These are phyloP conservation scores for Circinella umbellata DNA, from an alignment of 371 early-diverging fungal genomes.

Conservation along the genomic window DNA sequence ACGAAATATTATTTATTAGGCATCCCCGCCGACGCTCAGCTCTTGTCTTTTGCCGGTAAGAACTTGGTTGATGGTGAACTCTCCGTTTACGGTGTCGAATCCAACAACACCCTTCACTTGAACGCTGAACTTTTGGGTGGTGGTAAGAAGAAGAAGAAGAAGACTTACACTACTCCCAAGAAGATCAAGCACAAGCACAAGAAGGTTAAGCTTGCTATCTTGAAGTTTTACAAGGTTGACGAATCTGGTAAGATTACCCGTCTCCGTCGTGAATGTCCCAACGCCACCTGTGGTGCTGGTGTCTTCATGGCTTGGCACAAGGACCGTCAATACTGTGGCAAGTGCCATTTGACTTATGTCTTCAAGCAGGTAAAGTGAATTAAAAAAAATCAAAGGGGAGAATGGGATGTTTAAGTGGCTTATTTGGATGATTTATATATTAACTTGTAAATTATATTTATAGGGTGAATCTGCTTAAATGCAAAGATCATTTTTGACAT, in stretches of 20 bases:
- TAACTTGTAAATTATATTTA: background rate
- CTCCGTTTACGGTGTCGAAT: slow-evolving; percentile 83
- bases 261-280: slow-evolving; percentile 96
- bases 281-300: slow-evolving; percentile 96
- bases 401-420: background rate
- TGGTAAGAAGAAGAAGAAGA: slow-evolving; percentile 99
- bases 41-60: slow-evolving; percentile 94
- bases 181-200: slow-evolving; percentile 99
- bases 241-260: slow-evolving; percentile 97
- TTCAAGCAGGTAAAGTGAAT: slow-evolving; percentile 58
- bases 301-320: slow-evolving; percentile 98
- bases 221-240: slow-evolving; percentile 98
- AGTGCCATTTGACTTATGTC: slow-evolving; percentile 64
- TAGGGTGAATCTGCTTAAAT: slow-evolving; percentile 18
- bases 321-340: slow-evolving; percentile 96
- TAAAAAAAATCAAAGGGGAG: too few species aligned
- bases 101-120: slow-evolving; percentile 91
- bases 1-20: slow-evolving; percentile 39
- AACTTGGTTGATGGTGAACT: slow-evolving; percentile 85
- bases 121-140: slow-evolving; percentile 81
- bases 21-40: slow-evolving; percentile 93
- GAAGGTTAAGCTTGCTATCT: slow-evolving; percentile 97
- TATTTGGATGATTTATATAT: background rate
- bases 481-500: slow-evolving; percentile 1
- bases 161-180: slow-evolving; percentile 99